phyloP scores from a whole-genome alignment of 192 early-diverging fungal genomes.

The Chytriomyces sp. region DNA sequence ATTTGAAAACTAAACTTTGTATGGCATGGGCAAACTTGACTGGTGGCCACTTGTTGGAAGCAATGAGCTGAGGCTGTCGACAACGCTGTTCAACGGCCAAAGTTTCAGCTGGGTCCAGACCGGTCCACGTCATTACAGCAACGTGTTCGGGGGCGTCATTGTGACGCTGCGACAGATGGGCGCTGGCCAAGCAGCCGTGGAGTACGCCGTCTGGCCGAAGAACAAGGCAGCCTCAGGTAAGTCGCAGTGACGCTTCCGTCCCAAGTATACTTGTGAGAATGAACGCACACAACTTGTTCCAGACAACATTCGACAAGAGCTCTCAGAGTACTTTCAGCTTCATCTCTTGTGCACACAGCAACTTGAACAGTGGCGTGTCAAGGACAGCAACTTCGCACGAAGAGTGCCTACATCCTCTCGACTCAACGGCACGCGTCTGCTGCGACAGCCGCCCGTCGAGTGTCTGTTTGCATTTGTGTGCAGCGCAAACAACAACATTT shows the following conservation, averaged over 20 bases:
- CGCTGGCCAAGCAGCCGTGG: conserved; percentile 24
- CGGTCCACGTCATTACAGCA: conserved; percentile 65
- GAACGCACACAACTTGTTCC: no score
- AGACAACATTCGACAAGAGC: neutral
- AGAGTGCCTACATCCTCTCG: neutral
- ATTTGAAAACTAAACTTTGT: no score
- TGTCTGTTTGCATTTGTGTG: conserved; percentile 91
- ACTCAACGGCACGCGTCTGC: conserved; percentile 23
- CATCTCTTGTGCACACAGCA: no score
- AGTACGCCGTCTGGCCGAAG: no score
- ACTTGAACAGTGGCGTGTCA: no score
- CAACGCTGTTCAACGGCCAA: conserved; percentile 87
- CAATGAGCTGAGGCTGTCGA: conserved; percentile 71
- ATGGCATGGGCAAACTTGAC: no score
- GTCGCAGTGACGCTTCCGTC: no score
- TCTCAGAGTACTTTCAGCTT: conserved; percentile 85
- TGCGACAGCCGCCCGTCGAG: conserved; percentile 81
- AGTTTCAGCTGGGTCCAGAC: conserved; percentile 87
- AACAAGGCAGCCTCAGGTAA: no score
- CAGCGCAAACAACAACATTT: conserved; percentile 93
- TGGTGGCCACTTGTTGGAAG: neutral
- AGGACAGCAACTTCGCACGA: neutral
- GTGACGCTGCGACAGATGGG: conserved; percentile 70
- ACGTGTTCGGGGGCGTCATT: conserved; percentile 60
- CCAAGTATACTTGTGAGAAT: no score